Evolutionary conservation across 108 stramenopile genomes (phyloP).

Genomic region (Stephanodiscus minutulus): DNA sequence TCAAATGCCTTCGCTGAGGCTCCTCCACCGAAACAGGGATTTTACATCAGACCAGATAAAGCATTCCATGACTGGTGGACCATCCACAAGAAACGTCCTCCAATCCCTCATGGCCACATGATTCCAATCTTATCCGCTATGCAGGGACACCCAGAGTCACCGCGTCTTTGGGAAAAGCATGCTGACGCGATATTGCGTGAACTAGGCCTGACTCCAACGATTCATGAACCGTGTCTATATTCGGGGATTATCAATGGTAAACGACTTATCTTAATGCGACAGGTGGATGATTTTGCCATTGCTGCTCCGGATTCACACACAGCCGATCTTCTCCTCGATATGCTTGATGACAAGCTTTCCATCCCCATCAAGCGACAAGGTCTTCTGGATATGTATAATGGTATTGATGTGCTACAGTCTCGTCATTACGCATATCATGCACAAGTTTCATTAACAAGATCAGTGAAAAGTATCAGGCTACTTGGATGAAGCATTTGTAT

Average conservation of each 20-base stretch:
- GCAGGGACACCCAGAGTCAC: conserved; percentile 20
- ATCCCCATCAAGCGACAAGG: background rate
- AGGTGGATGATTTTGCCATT: conserved; percentile 1
- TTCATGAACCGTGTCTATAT: conserved; percentile 15
- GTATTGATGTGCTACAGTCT: too few species aligned
- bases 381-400: background rate
- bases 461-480: background rate
- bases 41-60: conserved; percentile 37
- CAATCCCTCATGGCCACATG: conserved; percentile 23
- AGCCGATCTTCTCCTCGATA: background rate
- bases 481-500: background rate
- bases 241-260: background rate
- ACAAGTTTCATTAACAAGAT: background rate
- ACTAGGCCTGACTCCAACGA: background rate
- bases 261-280: background rate
- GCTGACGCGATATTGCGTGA: conserved; percentile 3
- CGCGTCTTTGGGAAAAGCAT: conserved; percentile 23
- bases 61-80: conserved; percentile 39
- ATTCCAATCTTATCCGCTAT: conserved; percentile 22
- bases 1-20: conserved; percentile 42
- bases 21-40: conserved; percentile 30
- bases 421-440: background rate
- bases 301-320: background rate
- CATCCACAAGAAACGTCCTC: conserved; percentile 7
- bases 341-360: background rate